Evolutionary conservation across 495 filamentous ascomycete genomes (phyloP).

Genomic region (Penicillium bovifimosum): DNA sequence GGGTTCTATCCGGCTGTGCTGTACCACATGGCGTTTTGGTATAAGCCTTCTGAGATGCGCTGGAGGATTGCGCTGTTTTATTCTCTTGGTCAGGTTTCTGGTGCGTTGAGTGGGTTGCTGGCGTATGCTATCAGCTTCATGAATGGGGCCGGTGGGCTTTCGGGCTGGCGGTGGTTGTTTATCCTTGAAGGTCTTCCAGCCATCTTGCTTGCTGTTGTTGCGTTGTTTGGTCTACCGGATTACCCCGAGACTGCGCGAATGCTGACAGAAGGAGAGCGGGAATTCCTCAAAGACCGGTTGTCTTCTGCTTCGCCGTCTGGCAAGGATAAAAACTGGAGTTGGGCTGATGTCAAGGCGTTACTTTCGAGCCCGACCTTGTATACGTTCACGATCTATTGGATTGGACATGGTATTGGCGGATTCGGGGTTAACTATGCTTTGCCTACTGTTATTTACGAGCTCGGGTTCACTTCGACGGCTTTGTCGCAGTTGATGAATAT

Average conservation of each 20-base stretch:
- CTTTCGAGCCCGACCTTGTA: slow-evolving; percentile 32
- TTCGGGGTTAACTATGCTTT: slow-evolving; percentile 37
- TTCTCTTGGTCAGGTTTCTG: slow-evolving; percentile 30
- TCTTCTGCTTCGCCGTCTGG: slow-evolving; percentile 17
- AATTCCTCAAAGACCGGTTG: slow-evolving; percentile 22
- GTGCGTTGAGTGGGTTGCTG: slow-evolving; percentile 35
- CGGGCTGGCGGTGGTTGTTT: slow-evolving; percentile 44
- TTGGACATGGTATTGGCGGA: slow-evolving; percentile 40
- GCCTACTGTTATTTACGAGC: slow-evolving; percentile 41
- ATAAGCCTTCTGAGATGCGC: slow-evolving; percentile 33
- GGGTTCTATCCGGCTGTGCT: slow-evolving; percentile 37
- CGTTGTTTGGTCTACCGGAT: slow-evolving; percentile 37
- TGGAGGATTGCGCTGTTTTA: slow-evolving; percentile 36
- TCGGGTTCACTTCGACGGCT: slow-evolving; percentile 37
- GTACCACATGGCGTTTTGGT: slow-evolving; percentile 41
- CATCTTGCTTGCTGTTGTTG: slow-evolving; percentile 28
- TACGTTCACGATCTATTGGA: slow-evolving; percentile 35
- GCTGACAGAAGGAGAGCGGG: slow-evolving; percentile 34
- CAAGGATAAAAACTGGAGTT: slow-evolving; percentile 26
- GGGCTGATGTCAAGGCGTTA: slow-evolving; percentile 21
- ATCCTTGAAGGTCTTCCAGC: slow-evolving; percentile 42
- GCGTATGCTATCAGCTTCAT: slow-evolving; percentile 39
- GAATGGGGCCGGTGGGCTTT: slow-evolving; percentile 28
- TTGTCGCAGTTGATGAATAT: slow-evolving; percentile 42
- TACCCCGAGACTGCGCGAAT: slow-evolving; percentile 38